Evolutionary conservation across 2,329 filamentous ascomycete genomes (phyloP).

Genomic region (Colletotrichum cuscutae): DNA sequence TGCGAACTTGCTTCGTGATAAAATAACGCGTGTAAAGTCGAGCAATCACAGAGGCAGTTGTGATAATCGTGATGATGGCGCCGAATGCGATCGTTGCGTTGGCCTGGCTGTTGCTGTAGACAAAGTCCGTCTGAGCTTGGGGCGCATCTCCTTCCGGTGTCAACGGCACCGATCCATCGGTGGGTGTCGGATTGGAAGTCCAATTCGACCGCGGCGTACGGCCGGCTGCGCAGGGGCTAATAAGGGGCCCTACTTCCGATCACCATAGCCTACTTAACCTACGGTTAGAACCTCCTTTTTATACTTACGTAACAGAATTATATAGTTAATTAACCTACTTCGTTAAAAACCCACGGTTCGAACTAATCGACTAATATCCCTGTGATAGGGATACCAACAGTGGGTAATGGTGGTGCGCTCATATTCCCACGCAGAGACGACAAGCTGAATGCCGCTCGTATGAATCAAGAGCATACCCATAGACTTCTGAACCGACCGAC

Average conservation of each 20-base stretch:
- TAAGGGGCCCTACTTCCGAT: too few relatives aligned
- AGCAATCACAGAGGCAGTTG: not conserved
- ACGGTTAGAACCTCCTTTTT: too few relatives aligned
- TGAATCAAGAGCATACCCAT: not conserved
- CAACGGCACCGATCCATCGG: not conserved
- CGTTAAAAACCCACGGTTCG: too few relatives aligned
- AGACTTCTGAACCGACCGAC: not conserved
- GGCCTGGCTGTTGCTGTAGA: not conserved
- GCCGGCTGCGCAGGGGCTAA: too few relatives aligned
- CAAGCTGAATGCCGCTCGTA: not conserved
- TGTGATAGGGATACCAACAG: too few relatives aligned
- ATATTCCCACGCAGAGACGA: not conserved
- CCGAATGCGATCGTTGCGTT: not conserved
- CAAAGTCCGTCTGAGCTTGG: too few relatives aligned
- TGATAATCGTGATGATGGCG: not conserved
- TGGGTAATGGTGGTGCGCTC: not conserved
- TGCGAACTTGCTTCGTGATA: constrained; percentile 1
- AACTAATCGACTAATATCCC: too few relatives aligned
- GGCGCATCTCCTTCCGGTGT: not conserved
- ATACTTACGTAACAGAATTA: too few relatives aligned
- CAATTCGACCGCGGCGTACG: too few relatives aligned
- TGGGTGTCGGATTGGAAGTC: too few relatives aligned
- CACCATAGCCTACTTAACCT: too few relatives aligned
- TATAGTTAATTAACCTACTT: too few relatives aligned
- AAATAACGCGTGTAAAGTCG: constrained; percentile 12